These are phyloP conservation scores for Aciculosporium take DNA, from an alignment of 2,329 filamentous ascomycete species.

Conservation along the genomic window DNA sequence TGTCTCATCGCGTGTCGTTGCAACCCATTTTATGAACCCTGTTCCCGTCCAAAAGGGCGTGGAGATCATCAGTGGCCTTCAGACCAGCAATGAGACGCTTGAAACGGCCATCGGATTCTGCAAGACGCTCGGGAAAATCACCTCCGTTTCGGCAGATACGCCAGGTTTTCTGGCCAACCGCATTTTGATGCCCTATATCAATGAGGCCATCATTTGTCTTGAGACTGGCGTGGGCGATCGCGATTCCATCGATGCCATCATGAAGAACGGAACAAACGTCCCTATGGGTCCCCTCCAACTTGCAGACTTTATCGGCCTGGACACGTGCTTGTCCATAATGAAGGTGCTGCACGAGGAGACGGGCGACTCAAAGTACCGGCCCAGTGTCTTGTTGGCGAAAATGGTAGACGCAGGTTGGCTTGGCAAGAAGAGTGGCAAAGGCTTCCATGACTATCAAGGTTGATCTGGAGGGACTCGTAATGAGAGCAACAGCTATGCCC, in stretches of 20 bases:
- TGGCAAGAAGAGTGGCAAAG: constrained; percentile 93
- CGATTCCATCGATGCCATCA: constrained; percentile 91
- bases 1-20: constrained; percentile 75
- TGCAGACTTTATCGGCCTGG: constrained; percentile 93
- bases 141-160: constrained; percentile 74
- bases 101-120: constrained; percentile 76
- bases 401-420: constrained; percentile 98
- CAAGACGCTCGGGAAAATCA: constrained; percentile 82
- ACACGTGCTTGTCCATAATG: constrained; percentile 96
- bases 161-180: constrained; percentile 93
- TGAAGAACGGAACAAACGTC: constrained; percentile 98
- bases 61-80: constrained; percentile 88
- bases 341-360: constrained; percentile 83
- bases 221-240: constrained; percentile 82
- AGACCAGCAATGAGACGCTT: constrained; percentile 73
- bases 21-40: constrained; percentile 99
- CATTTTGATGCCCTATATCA: constrained; percentile 98
- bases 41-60: constrained; percentile 95
- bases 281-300: constrained; percentile 92
- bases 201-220: constrained; percentile 90
- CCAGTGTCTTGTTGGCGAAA: constrained; percentile 72
- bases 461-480: not conserved
- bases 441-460: constrained; percentile 73
- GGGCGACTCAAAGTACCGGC: constrained; percentile 89
- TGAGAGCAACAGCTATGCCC: not conserved